These are phyloP conservation scores for Solanum paucissectum DNA, from an alignment of 257 asterid genomes.

Conservation along the genomic window DNA sequence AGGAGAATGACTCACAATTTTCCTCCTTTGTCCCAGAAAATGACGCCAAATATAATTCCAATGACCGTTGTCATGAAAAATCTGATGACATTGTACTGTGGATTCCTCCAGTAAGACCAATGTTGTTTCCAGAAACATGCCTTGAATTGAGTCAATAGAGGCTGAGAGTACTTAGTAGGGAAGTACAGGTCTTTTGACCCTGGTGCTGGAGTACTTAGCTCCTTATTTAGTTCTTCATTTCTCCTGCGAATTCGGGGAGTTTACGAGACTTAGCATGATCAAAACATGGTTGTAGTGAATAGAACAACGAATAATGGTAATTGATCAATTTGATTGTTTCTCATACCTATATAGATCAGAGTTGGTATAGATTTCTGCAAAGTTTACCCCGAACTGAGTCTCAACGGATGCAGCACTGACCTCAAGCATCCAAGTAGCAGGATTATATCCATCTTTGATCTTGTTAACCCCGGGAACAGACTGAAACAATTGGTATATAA, in stretches of 20 bases:
- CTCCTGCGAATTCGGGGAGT: slow-evolving; percentile 22
- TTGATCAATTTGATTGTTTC: background rate
- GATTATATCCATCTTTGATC: slow-evolving; percentile 47
- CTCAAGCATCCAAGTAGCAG: slow-evolving; percentile 69
- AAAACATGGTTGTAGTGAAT: background rate
- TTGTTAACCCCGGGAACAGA: slow-evolving; percentile 40
- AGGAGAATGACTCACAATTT: slow-evolving; percentile 32
- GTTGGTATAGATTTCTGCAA: slow-evolving; percentile 37
- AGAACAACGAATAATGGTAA: background rate
- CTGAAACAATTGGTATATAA: slow-evolving; percentile 11
- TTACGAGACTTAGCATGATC: background rate
- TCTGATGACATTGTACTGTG: slow-evolving; percentile 55
- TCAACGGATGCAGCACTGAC: slow-evolving; percentile 45
- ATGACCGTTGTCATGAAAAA: slow-evolving; percentile 53
- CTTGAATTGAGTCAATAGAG: slow-evolving; percentile 29
- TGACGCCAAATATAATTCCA: slow-evolving; percentile 48
- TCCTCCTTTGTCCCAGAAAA: slow-evolving; percentile 59
- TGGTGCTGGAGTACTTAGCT: slow-evolving; percentile 31
- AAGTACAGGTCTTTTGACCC: slow-evolving; percentile 40
- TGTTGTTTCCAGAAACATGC: slow-evolving; percentile 66
- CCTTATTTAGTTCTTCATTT: slow-evolving; percentile 33
- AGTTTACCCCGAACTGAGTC: slow-evolving; percentile 34
- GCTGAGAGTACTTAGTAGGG: slow-evolving; percentile 57
- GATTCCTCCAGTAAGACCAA: slow-evolving; percentile 70
- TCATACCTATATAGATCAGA: slow-evolving; percentile 42